A percentile compares a stretch with the other conserved stretches of the same genome.
phyloP scores from a whole-genome alignment of 1,284 basidiomycete species.

The Blastosporella zonata region DNA sequence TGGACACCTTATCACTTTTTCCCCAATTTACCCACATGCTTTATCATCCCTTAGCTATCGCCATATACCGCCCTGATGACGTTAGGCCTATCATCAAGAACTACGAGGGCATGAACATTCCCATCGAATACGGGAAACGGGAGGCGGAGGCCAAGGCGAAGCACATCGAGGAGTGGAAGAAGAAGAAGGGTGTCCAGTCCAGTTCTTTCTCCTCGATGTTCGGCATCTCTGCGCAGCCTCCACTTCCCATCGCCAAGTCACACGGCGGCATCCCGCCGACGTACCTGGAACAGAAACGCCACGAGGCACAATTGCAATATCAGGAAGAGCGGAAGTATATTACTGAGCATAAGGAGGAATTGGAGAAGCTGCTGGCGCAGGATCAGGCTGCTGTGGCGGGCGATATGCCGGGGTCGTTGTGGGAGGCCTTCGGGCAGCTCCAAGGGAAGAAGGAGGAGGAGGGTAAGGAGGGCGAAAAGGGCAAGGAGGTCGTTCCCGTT shows the following conservation, averaged over 20 bases:
- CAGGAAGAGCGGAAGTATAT: conserved; percentile 89
- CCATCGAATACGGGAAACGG: conserved; percentile 84
- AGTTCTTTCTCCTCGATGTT: conserved; percentile 65
- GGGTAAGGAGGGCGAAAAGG: conserved; percentile 1
- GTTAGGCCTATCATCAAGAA: conserved; percentile 84
- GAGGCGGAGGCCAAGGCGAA: conserved; percentile 78
- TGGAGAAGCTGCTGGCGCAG: conserved; percentile 78
- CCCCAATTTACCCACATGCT: not conserved
- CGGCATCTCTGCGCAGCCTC: conserved; percentile 32
- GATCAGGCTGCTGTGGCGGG: conserved; percentile 73
- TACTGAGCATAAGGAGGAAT: conserved; percentile 74
- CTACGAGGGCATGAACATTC: conserved; percentile 87
- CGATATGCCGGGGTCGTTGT: conserved; percentile 44
- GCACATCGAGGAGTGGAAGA: conserved; percentile 83
- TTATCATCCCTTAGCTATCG: conserved; percentile 59
- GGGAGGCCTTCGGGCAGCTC: conserved; percentile 42
- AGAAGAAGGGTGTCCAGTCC: conserved; percentile 44
- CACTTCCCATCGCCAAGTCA: conserved; percentile 14
- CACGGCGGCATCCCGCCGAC: conserved; percentile 59
- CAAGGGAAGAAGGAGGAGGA: conserved; percentile 22
- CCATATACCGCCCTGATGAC: conserved; percentile 82
- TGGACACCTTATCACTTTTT: conserved; percentile 14
- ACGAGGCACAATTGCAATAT: conserved; percentile 83
- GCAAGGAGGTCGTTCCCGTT: conserved; percentile 3
- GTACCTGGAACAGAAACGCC: conserved; percentile 88